Evolutionary conservation across 441 rosid genomes (phyloP).

Genomic region (Jatropha multifida): DNA sequence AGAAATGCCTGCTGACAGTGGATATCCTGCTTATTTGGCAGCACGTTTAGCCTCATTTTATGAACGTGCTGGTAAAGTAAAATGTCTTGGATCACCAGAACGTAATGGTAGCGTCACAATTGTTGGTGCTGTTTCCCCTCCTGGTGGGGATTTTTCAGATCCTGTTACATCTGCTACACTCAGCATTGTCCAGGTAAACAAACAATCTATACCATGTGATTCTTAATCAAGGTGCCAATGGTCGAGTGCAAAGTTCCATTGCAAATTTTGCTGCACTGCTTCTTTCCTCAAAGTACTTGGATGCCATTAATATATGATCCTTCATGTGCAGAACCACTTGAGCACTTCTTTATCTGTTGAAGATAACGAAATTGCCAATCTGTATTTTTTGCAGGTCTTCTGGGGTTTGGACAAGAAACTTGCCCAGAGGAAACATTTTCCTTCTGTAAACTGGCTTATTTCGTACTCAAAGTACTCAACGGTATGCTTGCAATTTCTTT

Average conservation of each 20-base stretch:
- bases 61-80: constrained; percentile 99
- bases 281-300: not conserved
- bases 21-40: constrained; percentile 99
- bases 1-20: constrained; percentile 99
- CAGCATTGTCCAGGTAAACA: constrained; percentile 91
- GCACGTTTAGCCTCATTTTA: constrained; percentile 98
- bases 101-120: constrained; percentile 98
- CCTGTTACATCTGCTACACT: constrained; percentile 99
- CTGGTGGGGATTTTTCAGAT: constrained; percentile 99
- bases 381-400: constrained; percentile 61
- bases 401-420: constrained; percentile 99
- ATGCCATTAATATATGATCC: not conserved
- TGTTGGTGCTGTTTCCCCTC: constrained; percentile 99
- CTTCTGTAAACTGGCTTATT: constrained; percentile 98
- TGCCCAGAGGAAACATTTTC: constrained; percentile 99
- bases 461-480: constrained; percentile 96
- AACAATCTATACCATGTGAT: not conserved
- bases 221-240: not conserved
- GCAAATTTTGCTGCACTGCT: not conserved
- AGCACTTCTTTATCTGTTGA: not conserved
- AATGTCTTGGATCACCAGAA: constrained; percentile 97
- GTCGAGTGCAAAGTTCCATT: not conserved
- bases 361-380: constrained; percentile 10
- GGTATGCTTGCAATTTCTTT: constrained; percentile 44
- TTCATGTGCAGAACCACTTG: not conserved